Base-by-base conservation (phyloP, 1,139 yeast genomes). In the Pichiaceae sp. region DNA sequence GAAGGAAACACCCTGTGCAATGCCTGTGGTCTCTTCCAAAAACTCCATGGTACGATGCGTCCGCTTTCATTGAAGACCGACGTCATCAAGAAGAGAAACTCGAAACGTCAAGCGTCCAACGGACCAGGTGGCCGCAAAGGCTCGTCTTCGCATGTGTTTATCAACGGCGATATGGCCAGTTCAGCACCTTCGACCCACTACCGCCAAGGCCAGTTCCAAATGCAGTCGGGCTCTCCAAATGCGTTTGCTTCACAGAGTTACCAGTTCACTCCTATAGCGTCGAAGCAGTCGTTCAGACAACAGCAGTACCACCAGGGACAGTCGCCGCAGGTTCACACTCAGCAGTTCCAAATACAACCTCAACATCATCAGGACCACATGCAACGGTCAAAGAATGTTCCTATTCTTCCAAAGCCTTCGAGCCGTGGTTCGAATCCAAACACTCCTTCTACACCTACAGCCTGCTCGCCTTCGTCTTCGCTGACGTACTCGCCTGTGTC, bases 21-120 rank as follows among this genome's bases (percentile, higher is more conserved):
- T 48, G 80, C 80, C 0, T 74, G 80, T 57, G 80, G 80, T 1
- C 56, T 74, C 28, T 74, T 73, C 47, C 62, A 68, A 38, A 74
- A 74, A 45, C 55, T 74, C 21, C 80, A 74, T 46, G 80, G 80
- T 18, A 71, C 76, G 2, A 70, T 73, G 43, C 57, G 80, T 35
- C 80, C 80, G 3, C 59, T 74, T 20, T 67, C 76, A 17, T 57
- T 72, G 36, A 74, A 74, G 46, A 72, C 78, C 0, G 80, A 74
- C 45, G 74, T 73, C 11, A 74, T 74, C 37, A 72, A 71, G 42
- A 74, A 73, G 50, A 60, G 80, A 47, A 68, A 65, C 39, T 66
- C 73, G 3, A 62, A 70, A 36, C 59, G 57, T 40, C 58, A 54
- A 29, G n/a, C 24, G 5, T 7, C 11, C 11, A 21, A 7, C 24